Evolutionary conservation across 176 grass and related monocot genomes (phyloP).

Genomic region (Poa annua): DNA sequence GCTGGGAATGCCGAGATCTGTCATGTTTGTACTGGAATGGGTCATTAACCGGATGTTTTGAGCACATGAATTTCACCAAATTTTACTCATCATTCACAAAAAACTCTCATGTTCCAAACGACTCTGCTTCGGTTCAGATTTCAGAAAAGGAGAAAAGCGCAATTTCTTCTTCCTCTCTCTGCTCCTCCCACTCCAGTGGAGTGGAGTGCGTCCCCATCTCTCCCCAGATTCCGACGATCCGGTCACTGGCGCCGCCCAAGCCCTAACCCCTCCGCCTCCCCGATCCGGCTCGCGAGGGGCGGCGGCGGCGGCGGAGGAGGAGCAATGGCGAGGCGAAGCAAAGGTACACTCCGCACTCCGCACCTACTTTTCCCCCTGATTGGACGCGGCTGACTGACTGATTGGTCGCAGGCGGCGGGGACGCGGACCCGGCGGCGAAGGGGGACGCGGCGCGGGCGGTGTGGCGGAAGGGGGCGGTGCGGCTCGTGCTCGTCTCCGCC

Average conservation of each 20-base stretch:
- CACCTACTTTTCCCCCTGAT: neutral
- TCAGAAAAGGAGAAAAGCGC: no score
- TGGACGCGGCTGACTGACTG: slow-evolving; percentile 18
- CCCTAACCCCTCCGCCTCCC: slow-evolving; percentile 4
- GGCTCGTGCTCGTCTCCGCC: slow-evolving; percentile 74
- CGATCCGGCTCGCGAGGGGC: neutral
- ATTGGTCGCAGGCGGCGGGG: slow-evolving; percentile 15
- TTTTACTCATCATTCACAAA: no score
- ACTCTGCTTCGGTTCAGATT: no score
- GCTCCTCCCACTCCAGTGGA: neutral
- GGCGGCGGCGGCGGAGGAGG: no score
- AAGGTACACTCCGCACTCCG: slow-evolving; percentile 36
- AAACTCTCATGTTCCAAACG: no score
- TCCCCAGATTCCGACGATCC: no score
- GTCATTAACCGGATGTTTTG: no score
- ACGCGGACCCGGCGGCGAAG: slow-evolving; percentile 13
- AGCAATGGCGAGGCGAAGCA: slow-evolving; percentile 48
- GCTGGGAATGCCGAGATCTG: no score
- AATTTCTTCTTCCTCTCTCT: no score
- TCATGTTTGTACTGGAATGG: no score
- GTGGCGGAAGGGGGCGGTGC: slow-evolving; percentile 68
- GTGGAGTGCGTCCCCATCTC: neutral
- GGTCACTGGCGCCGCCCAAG: neutral
- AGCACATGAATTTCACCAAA: no score
- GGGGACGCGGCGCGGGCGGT: slow-evolving; percentile 47